Evolutionary conservation across 2,329 filamentous ascomycete genomes (phyloP).

Genomic region (Alternaria conjuncta): DNA sequence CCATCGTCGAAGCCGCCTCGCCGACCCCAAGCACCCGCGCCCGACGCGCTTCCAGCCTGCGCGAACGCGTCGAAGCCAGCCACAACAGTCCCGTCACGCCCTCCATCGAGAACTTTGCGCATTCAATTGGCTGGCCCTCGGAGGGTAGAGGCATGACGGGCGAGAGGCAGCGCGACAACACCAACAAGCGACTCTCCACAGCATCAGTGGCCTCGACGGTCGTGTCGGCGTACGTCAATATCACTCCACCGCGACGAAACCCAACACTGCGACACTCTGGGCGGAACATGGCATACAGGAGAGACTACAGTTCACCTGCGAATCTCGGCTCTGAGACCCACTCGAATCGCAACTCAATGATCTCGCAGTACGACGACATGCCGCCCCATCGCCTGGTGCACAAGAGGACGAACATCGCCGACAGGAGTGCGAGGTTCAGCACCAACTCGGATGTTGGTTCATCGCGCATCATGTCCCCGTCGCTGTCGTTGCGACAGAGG

Average conservation of each 20-base stretch:
- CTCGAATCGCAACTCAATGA: conserved; percentile 55
- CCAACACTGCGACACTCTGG: conserved; percentile 60
- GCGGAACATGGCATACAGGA: conserved; percentile 60
- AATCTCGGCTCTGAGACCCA: conserved; percentile 51
- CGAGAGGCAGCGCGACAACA: conserved; percentile 34
- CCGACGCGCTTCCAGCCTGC: conserved; percentile 35
- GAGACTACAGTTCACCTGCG: conserved; percentile 42
- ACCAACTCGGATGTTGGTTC: conserved; percentile 34
- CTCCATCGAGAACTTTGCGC: conserved; percentile 57
- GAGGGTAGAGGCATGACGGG: conserved; percentile 36
- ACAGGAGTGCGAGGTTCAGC: conserved; percentile 47
- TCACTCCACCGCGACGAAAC: conserved; percentile 54
- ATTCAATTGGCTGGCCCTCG: conserved; percentile 59
- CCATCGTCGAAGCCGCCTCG: conserved; percentile 23
- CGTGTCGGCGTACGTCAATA: conserved; percentile 62
- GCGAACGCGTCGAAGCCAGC: conserved; percentile 43
- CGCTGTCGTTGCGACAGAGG: conserved; percentile 38
- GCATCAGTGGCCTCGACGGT: conserved; percentile 62
- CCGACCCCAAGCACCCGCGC: conserved; percentile 27
- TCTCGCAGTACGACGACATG: conserved; percentile 46
- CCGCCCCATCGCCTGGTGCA: conserved; percentile 58
- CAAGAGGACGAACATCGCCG: conserved; percentile 58
- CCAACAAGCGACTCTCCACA: conserved; percentile 55
- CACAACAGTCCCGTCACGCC: conserved; percentile 41
- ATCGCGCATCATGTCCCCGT: conserved; percentile 33